Base-by-base conservation (phyloP, 2,329 filamentous ascomycete species). In the Xenoacremonium recifei region DNA sequence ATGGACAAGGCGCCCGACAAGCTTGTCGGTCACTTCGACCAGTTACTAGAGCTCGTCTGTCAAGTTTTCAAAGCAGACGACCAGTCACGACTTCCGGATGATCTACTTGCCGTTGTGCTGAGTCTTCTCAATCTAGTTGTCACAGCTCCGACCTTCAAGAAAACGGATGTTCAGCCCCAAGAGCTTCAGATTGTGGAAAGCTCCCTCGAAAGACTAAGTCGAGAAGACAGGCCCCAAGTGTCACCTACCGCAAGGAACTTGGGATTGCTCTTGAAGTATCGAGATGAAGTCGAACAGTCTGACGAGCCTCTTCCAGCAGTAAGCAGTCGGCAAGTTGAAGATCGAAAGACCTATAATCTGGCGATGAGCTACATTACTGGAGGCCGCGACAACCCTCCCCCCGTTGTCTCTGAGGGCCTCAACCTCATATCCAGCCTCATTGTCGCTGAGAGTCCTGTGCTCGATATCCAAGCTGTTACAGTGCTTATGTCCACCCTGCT, bases 381-480 rank as follows among this genome's bases (percentile, higher is more conserved):
- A 21, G 70, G 75, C 17, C 60, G 68, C 4, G 82, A 85, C 47
- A 81, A 79, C 3, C 82, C 82, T 1, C 75, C 83, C 1, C 83
- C 83, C 0, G 80, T 87, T n/a, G 75, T 81, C 3, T 79, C 77
- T 0, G 81, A 87, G 55, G 83, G 83, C 0, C 64, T 87, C 7
- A 77, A 79, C 36, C 66, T 87, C 2, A 61, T 87, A 10, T 77
- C 79, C 0, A 64, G 60, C 3, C 68, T 89, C 7, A 75, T 89
- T 29, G 50, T 70, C 18, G 62, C 73, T 0, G 66, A 70, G 29
- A 80, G 80, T 31, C 63, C 81, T 0, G 68, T 84, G 9, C 60
- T 89, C 13, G 84, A 89, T 55, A 74, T 89, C n/a, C 79, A 80
- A 1, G 76, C 81, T 2, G 70, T 81, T 3, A 68, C 85, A 1